These are phyloP conservation scores for Diplosphaera chodatii DNA, from an alignment of 139 green algal species.

Conservation along the genomic window DNA sequence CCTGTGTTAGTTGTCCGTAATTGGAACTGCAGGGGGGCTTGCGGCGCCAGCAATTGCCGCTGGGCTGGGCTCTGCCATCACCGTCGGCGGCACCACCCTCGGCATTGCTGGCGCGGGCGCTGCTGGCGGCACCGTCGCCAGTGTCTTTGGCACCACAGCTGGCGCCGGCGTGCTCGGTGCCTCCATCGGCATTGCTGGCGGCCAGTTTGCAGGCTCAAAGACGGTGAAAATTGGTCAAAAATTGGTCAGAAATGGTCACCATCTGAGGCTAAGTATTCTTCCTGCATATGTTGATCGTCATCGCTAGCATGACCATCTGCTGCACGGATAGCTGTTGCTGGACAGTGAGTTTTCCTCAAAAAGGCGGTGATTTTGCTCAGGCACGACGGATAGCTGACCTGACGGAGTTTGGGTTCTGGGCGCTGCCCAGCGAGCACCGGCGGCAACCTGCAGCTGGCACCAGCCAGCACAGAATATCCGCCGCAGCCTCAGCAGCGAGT, in stretches of 20 bases:
- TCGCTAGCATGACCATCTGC: no score
- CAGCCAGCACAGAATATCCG: no score
- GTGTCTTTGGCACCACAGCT: slow-evolving; percentile 34
- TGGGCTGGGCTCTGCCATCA: slow-evolving; percentile 57
- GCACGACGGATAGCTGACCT: slow-evolving; percentile 26
- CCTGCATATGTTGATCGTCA: no score
- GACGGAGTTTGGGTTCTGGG: slow-evolving; percentile 69
- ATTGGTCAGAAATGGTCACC: no score
- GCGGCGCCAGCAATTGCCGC: slow-evolving; percentile 74
- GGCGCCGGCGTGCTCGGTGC: slow-evolving; percentile 53
- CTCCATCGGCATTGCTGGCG: slow-evolving; percentile 37
- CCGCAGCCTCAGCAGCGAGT: no score
- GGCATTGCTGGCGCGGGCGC: slow-evolving; percentile 22
- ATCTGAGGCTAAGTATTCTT: no score
- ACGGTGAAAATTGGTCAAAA: no score
- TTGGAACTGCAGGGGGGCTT: slow-evolving; percentile 55
- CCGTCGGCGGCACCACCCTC: slow-evolving; percentile 32
- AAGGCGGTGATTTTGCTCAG: no score
- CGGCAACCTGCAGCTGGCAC: no score
- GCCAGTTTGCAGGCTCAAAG: slow-evolving; percentile 14
- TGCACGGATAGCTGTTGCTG: no score
- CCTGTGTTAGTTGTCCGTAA: no score
- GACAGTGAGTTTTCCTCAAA: no score
- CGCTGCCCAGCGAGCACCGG: slow-evolving; percentile 12
- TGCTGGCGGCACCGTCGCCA: slow-evolving; percentile 36